A percentile compares a stretch with the other conserved stretches of the same genome.
These are phyloP conservation scores for Pyrenochaeta sp. DNA, from an alignment of 2,329 filamentous ascomycete genomes.

Conservation along the genomic window DNA sequence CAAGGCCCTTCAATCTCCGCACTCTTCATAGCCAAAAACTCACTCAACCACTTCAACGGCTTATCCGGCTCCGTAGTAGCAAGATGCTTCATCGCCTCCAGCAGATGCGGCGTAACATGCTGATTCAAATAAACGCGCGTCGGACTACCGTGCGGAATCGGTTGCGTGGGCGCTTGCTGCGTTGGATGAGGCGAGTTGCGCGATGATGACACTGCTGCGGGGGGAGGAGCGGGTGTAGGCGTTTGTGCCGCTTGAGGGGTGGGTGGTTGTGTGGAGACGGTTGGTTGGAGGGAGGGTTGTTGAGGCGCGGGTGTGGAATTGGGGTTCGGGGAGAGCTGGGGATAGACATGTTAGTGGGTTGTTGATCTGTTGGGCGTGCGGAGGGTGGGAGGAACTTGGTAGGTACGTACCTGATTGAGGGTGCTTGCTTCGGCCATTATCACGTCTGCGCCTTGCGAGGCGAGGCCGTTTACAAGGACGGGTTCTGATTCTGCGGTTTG, in stretches of 20 bases:
- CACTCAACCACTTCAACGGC: constrained; percentile 58
- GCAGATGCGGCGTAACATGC: constrained; percentile 59
- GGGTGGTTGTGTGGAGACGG: constrained; percentile 2
- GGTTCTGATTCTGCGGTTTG: constrained; percentile 28
- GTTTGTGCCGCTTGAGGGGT: constrained; percentile 6
- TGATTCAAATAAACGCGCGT: constrained; percentile 60
- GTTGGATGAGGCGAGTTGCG: constrained; percentile 48
- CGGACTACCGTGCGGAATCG: constrained; percentile 58
- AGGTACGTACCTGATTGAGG: constrained; percentile 12
- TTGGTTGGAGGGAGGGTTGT: constrained; percentile 6
- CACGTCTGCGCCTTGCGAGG: constrained; percentile 30
- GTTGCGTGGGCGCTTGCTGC: constrained; percentile 40
- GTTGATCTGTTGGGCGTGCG: neutral
- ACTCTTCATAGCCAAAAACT: constrained; percentile 58
- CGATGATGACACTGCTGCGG: constrained; percentile 30
- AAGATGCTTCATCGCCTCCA: constrained; percentile 62
- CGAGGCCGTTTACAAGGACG: constrained; percentile 30
- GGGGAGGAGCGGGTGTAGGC: constrained; percentile 11
- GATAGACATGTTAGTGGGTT: neutral
- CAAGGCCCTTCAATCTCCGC: constrained; percentile 56
- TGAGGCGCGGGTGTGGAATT: constrained; percentile 15
- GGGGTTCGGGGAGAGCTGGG: constrained; percentile 4
- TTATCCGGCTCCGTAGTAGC: constrained; percentile 61
- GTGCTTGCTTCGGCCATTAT: constrained; percentile 39
- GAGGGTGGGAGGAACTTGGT: neutral